Percentiles rank a stretch among this genome's conserved stretches.
Conservation (phyloP, 257 asterid species). For the Cruciata laevipes region DNA sequence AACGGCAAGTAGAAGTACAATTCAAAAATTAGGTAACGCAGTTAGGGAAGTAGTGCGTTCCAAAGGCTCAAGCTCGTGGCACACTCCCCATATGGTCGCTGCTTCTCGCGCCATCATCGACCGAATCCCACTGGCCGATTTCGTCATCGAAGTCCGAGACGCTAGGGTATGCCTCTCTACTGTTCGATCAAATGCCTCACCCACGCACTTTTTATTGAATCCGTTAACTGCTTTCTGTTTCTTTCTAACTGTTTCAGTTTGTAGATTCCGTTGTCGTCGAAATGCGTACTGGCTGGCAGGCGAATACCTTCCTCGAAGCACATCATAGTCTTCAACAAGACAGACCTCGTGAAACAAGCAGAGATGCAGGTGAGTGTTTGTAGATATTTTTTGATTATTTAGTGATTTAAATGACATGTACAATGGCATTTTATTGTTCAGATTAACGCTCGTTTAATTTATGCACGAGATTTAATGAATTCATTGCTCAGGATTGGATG, state of each 20-base stretch:
- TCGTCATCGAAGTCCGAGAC: slow-evolving; percentile 75
- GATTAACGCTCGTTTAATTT: too few relatives aligned
- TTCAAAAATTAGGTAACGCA: slow-evolving; percentile 51
- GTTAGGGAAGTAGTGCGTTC: slow-evolving; percentile 50
- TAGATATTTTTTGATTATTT: not conserved
- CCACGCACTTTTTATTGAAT: not conserved
- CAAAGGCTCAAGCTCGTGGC: slow-evolving; percentile 80
- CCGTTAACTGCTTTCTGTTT: not conserved
- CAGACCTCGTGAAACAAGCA: slow-evolving; percentile 33
- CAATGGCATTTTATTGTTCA: not conserved
- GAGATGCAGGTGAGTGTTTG: slow-evolving; percentile 30
- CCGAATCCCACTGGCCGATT: slow-evolving; percentile 65
- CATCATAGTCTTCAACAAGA: slow-evolving; percentile 49
- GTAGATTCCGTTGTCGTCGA: slow-evolving; percentile 75
- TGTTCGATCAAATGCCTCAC: slow-evolving; percentile 31
- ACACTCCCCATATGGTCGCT: slow-evolving; percentile 87
- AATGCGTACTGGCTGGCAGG: slow-evolving; percentile 36
- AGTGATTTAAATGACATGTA: not conserved
- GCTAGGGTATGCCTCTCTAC: slow-evolving; percentile 10
- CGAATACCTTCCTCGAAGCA: slow-evolving; percentile 35
- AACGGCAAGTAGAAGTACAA: slow-evolving; percentile 24
- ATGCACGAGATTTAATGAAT: not conserved
- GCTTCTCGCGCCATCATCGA: slow-evolving; percentile 69
- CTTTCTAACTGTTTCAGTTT: not conserved
- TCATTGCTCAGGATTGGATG: slow-evolving; percentile 56